Conservation (phyloP, 768 basidiomycete genomes). For the Chalciporus chontae region DNA sequence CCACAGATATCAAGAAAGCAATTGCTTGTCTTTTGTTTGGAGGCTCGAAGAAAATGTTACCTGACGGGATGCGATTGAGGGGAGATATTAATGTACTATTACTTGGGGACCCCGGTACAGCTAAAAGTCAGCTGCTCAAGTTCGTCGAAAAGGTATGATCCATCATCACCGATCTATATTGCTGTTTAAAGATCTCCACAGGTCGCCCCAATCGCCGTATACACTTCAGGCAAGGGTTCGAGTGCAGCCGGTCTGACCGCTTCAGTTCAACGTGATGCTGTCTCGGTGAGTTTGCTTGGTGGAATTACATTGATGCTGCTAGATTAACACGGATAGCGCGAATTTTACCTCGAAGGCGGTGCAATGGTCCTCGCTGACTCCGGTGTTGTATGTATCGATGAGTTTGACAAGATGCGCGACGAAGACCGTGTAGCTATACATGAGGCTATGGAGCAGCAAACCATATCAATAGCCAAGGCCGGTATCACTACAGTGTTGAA, state of each 20-base stretch:
- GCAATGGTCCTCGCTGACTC: slow-evolving; percentile 99
- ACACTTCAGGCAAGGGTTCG: slow-evolving; percentile 97
- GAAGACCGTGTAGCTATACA: slow-evolving; percentile 99
- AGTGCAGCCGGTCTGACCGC: slow-evolving; percentile 99
- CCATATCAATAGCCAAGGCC: slow-evolving; percentile 98
- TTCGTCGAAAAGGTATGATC: slow-evolving; percentile 87
- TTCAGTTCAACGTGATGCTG: slow-evolving; percentile 90
- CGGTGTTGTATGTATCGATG: slow-evolving; percentile 98
- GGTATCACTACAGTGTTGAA: slow-evolving; percentile 98
- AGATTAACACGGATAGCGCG: slow-evolving; percentile 53
- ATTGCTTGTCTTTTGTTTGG: slow-evolving; percentile 96
- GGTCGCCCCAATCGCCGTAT: slow-evolving; percentile 97
- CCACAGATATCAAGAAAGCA: slow-evolving; percentile 94
- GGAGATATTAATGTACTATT: slow-evolving; percentile 98
- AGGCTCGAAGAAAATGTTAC: slow-evolving; percentile 94
- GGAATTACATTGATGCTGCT: slow-evolving; percentile 2
- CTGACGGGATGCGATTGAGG: slow-evolving; percentile 94
- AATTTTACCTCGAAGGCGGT: slow-evolving; percentile 98
- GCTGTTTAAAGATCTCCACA: slow-evolving; percentile 26
- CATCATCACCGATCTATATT: background rate
- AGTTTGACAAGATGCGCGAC: slow-evolving; percentile 99
- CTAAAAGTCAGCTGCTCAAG: slow-evolving; percentile 96
- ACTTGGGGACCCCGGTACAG: slow-evolving; percentile 97
- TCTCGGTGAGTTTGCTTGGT: slow-evolving; percentile 58
- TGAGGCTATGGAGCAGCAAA: slow-evolving; percentile 99